Base-by-base conservation (phyloP, 2,329 filamentous ascomycete species). In the Beauveria caledonica region DNA sequence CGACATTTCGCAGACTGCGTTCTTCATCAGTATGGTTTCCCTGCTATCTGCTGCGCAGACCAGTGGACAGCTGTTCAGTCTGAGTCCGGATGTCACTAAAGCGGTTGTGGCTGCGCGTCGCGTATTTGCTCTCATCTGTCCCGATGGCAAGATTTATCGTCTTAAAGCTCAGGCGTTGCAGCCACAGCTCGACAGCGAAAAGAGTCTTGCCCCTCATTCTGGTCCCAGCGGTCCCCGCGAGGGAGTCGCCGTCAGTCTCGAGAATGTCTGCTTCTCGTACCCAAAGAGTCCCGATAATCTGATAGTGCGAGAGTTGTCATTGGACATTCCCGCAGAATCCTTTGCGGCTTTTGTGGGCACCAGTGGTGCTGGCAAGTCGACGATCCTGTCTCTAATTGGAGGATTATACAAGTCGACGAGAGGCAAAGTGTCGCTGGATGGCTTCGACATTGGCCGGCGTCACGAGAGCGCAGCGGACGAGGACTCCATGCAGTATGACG, bases 11-110 rank as follows among this genome's bases (percentile, higher is more conserved):
- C 77, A 76, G 17, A 81, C 82, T 27, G 79, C 82, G 3, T 87
- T 87, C 71, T 80, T 87, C 66, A 85, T 86, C 64, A 82, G 87
- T 6, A 75, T 86, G 2, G 77, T 83, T 4, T 79, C 84, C 0
- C 77, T 88, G 53, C 75, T 88, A 1, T 80, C 87, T 58, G 83
- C 80, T 50, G 83, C 86, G 0, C 80, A 84, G 65, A 74, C 84
- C 3, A 85, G 81, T 73, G 81, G 84, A 29, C 83, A 86, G 66
- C 81, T 88, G 69, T 87, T 87, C 68, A 80, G 81, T 3, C 77
- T 88, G 0, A 84, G 84, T 0, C 85, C 85, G 0, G 85, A 88
- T 61, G 77, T 88, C 36, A 80, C 83, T 3, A 79, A 79, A 33
- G 85, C 85, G 0, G 77, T 76, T 53, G 74, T 73, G 1, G 82